phyloP scores from a whole-genome alignment of 331 rosid genomes.

The Prunus yedoensis region DNA sequence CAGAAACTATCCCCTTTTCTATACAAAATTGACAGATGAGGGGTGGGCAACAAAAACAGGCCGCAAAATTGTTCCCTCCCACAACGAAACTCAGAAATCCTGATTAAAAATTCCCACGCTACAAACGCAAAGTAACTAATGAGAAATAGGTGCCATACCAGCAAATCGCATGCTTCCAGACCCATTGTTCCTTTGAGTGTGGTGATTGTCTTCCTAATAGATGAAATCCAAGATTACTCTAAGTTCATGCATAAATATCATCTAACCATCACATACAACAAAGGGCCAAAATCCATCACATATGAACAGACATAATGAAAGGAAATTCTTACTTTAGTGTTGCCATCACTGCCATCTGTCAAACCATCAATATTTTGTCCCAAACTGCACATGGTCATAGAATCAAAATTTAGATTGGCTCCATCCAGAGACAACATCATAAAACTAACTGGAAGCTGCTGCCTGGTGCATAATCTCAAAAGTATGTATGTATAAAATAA shows the following conservation, averaged over 20 bases:
- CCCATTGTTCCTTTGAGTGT: constrained; percentile 4
- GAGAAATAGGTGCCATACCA: constrained; percentile 19
- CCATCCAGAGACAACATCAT: background rate
- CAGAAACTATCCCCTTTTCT: background rate
- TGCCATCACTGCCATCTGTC: constrained; percentile 21
- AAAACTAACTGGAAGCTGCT: background rate
- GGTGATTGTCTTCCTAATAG: constrained; percentile 22
- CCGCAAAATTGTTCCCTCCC: background rate
- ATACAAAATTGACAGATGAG: background rate
- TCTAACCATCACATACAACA: background rate
- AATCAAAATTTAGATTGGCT: background rate
- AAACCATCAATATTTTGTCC: constrained; percentile 3
- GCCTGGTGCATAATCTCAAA: background rate
- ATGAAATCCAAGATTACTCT: background rate
- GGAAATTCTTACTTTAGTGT: constrained; percentile 3
- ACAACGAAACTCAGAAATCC: background rate
- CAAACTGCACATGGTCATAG: constrained; percentile 19
- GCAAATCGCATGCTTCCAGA: constrained; percentile 19
- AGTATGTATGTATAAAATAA: background rate
- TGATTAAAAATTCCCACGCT: background rate
- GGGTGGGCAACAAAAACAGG: background rate
- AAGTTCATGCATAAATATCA: background rate
- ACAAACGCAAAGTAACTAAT: background rate
- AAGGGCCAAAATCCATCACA: background rate
- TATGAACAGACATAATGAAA: background rate